Percentiles rank a stretch among this genome's conserved stretches.
Conservation (phyloP, 73 alveolate species). For the Paramecium octaurelia region DNA sequence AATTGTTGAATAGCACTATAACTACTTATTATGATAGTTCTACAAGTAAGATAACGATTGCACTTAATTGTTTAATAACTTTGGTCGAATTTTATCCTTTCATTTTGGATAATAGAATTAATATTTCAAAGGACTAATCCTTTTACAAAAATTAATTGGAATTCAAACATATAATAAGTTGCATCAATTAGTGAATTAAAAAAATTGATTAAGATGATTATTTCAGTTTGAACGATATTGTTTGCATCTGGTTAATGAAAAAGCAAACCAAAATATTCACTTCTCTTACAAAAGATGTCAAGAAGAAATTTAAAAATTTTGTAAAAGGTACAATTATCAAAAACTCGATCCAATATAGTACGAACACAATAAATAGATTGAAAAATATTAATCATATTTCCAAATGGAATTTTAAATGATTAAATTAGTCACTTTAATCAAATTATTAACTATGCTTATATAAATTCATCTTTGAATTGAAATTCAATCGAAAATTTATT, state of each 20-base stretch:
- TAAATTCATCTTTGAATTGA: neutral
- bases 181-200: neutral
- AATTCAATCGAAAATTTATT: neutral
- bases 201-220: neutral
- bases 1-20: too few species aligned
- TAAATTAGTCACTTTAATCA: neutral
- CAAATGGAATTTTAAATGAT: constrained; percentile 3
- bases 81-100: neutral
- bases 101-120: too few species aligned
- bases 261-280: too few species aligned
- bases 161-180: neutral
- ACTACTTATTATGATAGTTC: too few species aligned
- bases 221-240: neutral
- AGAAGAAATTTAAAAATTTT: neutral
- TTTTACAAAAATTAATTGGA: neutral
- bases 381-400: neutral
- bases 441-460: neutral
- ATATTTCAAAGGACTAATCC: too few species aligned
- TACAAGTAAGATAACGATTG: too few species aligned
- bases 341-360: neutral
- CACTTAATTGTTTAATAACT: neutral
- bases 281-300: too few species aligned
- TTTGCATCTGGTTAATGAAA: neutral
- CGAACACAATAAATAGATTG: neutral
- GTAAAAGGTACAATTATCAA: neutral